These are phyloP conservation scores for Pseudozyma pruni DNA, from an alignment of 1,284 basidiomycete genomes.

Conservation along the genomic window DNA sequence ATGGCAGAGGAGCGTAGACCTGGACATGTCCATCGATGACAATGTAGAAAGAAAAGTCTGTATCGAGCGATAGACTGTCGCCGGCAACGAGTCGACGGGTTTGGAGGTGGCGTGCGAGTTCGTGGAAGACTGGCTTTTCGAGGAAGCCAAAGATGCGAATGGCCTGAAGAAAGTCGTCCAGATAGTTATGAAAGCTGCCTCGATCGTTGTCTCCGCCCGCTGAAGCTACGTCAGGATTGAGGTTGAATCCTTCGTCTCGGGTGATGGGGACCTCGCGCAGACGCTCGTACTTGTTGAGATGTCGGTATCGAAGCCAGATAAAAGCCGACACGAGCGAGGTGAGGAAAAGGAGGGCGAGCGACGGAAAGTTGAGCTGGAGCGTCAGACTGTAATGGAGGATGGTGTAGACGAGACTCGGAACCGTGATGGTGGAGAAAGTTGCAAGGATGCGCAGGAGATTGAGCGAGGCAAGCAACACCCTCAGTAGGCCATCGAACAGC, in stretches of 20 bases:
- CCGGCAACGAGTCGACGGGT: constrained; percentile 65
- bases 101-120: constrained; percentile 66
- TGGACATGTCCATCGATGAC: constrained; percentile 67
- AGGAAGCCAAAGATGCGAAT: constrained; percentile 68
- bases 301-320: constrained; percentile 69
- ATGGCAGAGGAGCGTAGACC: constrained; percentile 62
- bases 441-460: constrained; percentile 55
- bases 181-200: constrained; percentile 64
- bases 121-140: constrained; percentile 67
- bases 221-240: constrained; percentile 61
- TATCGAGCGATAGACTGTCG: constrained; percentile 62
- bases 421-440: constrained; percentile 59
- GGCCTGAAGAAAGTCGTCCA: constrained; percentile 67
- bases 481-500: constrained; percentile 52
- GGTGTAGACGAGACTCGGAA: constrained; percentile 60
- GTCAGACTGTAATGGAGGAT: constrained; percentile 65
- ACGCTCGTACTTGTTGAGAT: constrained; percentile 65
- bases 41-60: constrained; percentile 66
- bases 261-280: constrained; percentile 63
- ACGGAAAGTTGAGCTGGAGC: constrained; percentile 65
- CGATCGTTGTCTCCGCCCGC: constrained; percentile 54
- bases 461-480: constrained; percentile 57
- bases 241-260: constrained; percentile 62
- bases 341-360: constrained; percentile 57
- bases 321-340: constrained; percentile 46